Base-by-base conservation (phyloP, 257 asterid genomes). In the Salvia rosmarinus region DNA sequence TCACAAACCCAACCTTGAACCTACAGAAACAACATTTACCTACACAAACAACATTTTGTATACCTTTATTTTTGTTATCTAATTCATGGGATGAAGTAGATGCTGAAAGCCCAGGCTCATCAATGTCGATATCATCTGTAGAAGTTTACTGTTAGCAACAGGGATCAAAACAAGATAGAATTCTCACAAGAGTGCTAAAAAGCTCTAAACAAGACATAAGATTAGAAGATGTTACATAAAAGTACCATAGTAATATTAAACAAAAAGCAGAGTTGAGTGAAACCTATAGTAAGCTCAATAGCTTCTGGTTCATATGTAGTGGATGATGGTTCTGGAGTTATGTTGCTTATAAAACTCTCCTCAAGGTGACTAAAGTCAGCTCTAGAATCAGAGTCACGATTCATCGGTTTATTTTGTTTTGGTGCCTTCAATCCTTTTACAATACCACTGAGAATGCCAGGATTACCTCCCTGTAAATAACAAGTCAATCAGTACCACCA, bases 81-180 rank as follows among this genome's bases (percentile, higher is more conserved):
- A 69, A 69, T 74, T 46, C 83, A 68, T 75, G 85, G 67, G 84
- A 68, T 64, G 88, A 81, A 62, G 86, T 62, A 67, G 95, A 68
- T 67, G 77, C 76, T 67, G 55, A 37, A 63, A 87, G 87, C 66
- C 68, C 67, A 70, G 88, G 85, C 67, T 90, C 96, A 68, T 92
- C 98, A 78, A 90, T 92, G 81, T 84, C 95, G 40, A 92, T 89
- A 82, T 92, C 96, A 77, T 89, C 96, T 88, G 89, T 56, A 77
- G 68, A 40, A 7, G 52, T 58, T 40, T 66, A 52, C 54, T 23
- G 54, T 77, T 67, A 78, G 82, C 32, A 69, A 74, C 75, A 55
- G 16, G 58, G 74, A 54, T 59, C 43, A 62, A 14, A 74, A 74
- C 52, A 55, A 57, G 52, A 74, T 17, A 59, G 32, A 57, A 62